These are phyloP conservation scores for Euphorbia tirucalli DNA, from an alignment of 345 rosid species.

Conservation along the genomic window DNA sequence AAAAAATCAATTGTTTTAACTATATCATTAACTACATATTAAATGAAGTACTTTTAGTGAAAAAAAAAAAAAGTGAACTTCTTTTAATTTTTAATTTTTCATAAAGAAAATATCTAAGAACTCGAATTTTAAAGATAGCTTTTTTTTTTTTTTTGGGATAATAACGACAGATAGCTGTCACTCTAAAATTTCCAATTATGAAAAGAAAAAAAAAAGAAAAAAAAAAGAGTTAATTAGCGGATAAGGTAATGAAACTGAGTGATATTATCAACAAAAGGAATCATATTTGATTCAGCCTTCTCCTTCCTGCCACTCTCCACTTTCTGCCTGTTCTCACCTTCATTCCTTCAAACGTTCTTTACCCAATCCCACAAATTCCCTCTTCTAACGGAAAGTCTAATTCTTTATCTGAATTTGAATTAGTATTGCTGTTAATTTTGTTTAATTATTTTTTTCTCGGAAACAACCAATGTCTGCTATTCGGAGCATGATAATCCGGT, in stretches of 20 bases:
- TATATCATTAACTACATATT: too few species aligned
- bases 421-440: not conserved
- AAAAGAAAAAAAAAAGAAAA: not conserved
- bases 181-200: not conserved
- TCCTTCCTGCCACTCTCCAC: not conserved
- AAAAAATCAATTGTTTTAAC: too few species aligned
- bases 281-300: too few species aligned
- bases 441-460: too few species aligned
- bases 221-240: constrained; percentile 9
- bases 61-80: too few species aligned
- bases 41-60: too few species aligned
- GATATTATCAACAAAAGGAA: not conserved
- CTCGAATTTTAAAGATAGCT: not conserved
- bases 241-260: constrained; percentile 7
- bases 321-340: not conserved
- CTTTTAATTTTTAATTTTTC: too few species aligned
- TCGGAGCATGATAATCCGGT: constrained; percentile 38
- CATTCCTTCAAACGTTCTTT: not conserved
- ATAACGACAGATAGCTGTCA: too few species aligned
- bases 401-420: not conserved
- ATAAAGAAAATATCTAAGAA: too few species aligned
- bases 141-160: too few species aligned
- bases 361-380: not conserved
- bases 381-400: not conserved
- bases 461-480: constrained; percentile 30